Conservation (phyloP, 2,329 filamentous ascomycete genomes). For the Cadophora sp. region DNA sequence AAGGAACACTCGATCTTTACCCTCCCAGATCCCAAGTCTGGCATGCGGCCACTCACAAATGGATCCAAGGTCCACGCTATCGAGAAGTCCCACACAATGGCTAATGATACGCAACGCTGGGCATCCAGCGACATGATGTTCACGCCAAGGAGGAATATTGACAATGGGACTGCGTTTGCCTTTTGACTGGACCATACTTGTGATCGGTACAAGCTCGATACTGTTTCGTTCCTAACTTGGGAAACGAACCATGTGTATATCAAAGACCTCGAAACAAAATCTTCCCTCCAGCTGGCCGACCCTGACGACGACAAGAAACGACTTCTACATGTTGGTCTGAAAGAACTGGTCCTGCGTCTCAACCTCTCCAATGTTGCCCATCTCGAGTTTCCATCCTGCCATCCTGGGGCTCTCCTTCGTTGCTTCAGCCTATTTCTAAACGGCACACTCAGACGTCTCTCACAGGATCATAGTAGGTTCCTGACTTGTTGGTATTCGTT, state of each 20-base stretch:
- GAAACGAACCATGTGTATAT: not conserved
- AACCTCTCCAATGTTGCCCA: not conserved
- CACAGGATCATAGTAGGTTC: conserved; percentile 32
- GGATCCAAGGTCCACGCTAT: too few species aligned
- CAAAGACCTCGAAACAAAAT: not conserved
- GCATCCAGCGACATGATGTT: too few species aligned
- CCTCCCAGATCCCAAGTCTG: too few species aligned
- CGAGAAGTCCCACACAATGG: too few species aligned
- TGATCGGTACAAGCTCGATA: too few species aligned
- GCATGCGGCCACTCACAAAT: too few species aligned
- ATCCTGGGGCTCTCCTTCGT: not conserved
- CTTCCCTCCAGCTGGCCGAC: not conserved
- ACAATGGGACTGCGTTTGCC: too few species aligned
- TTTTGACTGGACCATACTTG: too few species aligned
- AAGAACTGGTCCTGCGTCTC: not conserved
- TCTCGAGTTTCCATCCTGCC: not conserved
- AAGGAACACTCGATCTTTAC: too few species aligned
- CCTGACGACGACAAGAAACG: not conserved
- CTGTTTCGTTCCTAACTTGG: not conserved
- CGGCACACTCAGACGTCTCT: conserved; percentile 21
- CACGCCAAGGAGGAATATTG: too few species aligned
- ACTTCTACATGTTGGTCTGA: not conserved
- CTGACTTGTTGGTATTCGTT: not conserved
- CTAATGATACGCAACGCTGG: too few species aligned
- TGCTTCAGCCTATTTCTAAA: not conserved